phyloP scores from a whole-genome alignment of 805 yeast species.

The Teunomyces atbi region DNA sequence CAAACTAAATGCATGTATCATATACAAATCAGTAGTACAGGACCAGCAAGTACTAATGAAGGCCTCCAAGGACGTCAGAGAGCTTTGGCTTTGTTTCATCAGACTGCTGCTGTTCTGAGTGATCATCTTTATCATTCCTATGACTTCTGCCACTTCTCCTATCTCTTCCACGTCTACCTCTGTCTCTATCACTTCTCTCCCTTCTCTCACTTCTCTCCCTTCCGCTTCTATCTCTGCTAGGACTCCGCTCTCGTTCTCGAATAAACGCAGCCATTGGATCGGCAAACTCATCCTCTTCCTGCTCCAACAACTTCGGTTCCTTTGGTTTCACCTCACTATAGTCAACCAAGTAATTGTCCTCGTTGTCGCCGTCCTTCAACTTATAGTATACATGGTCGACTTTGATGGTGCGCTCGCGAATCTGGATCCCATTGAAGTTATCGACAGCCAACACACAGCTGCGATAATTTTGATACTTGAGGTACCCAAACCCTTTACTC shows the following conservation, averaged over 20 bases:
- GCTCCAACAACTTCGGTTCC: background rate
- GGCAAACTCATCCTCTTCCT: conserved; percentile 22
- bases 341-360: conserved; percentile 40
- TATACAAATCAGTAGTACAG: background rate
- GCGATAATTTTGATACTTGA: conserved; percentile 79
- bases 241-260: conserved; percentile 23
- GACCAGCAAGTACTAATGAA: conserved; percentile 1
- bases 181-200: background rate
- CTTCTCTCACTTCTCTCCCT: background rate
- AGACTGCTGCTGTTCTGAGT: background rate
- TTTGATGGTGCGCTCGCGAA: conserved; percentile 47
- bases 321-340: conserved; percentile 16
- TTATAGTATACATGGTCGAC: conserved; percentile 74
- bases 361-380: conserved; percentile 51
- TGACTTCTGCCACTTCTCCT: conserved; percentile 4
- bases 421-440: conserved; percentile 70
- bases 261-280: conserved; percentile 32
- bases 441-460: conserved; percentile 86
- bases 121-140: conserved; percentile 1
- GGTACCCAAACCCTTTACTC: conserved; percentile 73
- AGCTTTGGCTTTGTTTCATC: background rate
- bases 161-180: background rate
- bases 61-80: background rate
- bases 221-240: conserved; percentile 17
- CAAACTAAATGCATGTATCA: conserved; percentile 1